phyloP scores from a whole-genome alignment of 306 rosid species.

The Quercus rubra region DNA sequence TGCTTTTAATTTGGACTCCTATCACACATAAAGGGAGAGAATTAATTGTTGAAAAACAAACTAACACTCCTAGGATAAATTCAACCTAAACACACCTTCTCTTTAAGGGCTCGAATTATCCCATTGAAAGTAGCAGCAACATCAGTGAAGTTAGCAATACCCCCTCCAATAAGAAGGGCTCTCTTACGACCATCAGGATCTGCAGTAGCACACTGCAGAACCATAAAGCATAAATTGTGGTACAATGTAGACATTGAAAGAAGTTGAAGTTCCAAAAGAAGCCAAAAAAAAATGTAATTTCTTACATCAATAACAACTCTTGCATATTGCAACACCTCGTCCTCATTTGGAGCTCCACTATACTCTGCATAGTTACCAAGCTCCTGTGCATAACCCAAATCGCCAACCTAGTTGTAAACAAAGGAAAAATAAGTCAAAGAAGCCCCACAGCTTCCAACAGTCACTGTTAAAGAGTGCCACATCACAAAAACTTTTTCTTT shows the following conservation, averaged over 20 bases:
- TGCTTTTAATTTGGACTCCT: slow-evolving; percentile 80
- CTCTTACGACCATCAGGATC: slow-evolving; percentile 86
- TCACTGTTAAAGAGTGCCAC: slow-evolving; percentile 2
- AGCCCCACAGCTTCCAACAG: neutral
- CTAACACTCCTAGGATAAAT: neutral
- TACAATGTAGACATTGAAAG: slow-evolving; percentile 1
- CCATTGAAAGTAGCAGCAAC: slow-evolving; percentile 88
- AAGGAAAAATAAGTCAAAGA: neutral
- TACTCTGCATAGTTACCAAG: slow-evolving; percentile 97
- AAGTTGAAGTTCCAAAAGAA: slow-evolving; percentile 13
- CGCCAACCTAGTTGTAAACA: slow-evolving; percentile 59
- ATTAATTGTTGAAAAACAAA: neutral
- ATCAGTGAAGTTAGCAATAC: slow-evolving; percentile 89
- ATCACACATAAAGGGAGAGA: neutral
- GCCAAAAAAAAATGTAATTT: neutral
- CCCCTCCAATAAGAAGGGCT: slow-evolving; percentile 89
- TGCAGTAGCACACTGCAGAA: slow-evolving; percentile 75
- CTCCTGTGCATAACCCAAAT: slow-evolving; percentile 89
- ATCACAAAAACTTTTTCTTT: neutral
- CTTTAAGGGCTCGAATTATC: slow-evolving; percentile 69
- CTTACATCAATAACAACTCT: slow-evolving; percentile 82
- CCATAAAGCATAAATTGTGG: slow-evolving; percentile 16
- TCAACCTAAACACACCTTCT: slow-evolving; percentile 48
- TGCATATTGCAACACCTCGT: slow-evolving; percentile 90
- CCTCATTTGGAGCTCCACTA: slow-evolving; percentile 96